Evolutionary conservation across 1,284 basidiomycete species (phyloP), one percentile per base, ranked within the genome.

Genomic region (Puccinia polysora): DNA sequence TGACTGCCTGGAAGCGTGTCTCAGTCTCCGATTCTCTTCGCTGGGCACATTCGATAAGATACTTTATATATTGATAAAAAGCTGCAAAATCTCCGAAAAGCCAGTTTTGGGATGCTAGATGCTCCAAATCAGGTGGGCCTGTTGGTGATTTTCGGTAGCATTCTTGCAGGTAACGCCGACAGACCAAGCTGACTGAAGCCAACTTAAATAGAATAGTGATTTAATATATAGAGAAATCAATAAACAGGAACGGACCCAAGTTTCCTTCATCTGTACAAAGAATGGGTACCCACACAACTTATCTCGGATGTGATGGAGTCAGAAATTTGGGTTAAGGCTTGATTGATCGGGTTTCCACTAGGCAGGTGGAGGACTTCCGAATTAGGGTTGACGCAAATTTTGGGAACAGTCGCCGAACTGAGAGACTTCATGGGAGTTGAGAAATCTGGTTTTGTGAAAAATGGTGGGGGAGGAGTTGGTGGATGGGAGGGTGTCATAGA

Each of bases 301-400:
- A 71, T 49, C 45, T 53, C 59, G 10, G 69, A 71, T 12, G 45
- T 49, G 14, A 60, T 53, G 10, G 49, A 52, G 20, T 71, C 69
- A 30, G 40, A 28, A n/a, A 71, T 53, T 32, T 23, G 20, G 15
- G 20, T 40, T 20, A 71, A 53, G 25, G 59, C 69, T 55, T 53
- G 49, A 14, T 43, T 23, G 23, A 63, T 43, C 12, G 32, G 34
- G 1, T 52, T 53, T 20, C 50, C 36, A 43, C 23, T 49, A 30
- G 60, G 8, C 3, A 23, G 40, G 18, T 58, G 47, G 30, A 71
- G 36, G 7, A 25, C 12, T 40, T 71, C 69, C 14, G 38, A 7
- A 34, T 7, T 60, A 23, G 60, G 50, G 32, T 52, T 63, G 25
- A 60, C 50, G 30, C 14, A 40, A 23, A 71, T 56, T 53, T 53